Conservation (phyloP, 2,329 filamentous ascomycete species). For the Diatrype stigma region DNA sequence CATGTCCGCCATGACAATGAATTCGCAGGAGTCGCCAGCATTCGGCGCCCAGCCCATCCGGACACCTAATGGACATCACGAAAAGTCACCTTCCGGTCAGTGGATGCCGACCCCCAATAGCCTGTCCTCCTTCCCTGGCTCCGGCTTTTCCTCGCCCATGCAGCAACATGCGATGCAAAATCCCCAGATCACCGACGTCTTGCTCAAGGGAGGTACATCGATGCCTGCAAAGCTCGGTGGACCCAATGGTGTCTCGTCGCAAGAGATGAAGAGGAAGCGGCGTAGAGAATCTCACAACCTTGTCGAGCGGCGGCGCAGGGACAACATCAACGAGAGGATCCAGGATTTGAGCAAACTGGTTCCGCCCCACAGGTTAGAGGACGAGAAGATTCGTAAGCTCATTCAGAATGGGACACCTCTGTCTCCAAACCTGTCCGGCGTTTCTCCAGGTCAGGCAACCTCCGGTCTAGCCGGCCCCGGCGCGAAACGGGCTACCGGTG, state of each 20-base stretch:
- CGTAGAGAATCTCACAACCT: slow-evolving; percentile 93
- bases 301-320: slow-evolving; percentile 87
- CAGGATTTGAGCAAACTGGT: slow-evolving; percentile 94
- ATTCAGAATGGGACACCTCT: slow-evolving; percentile 88
- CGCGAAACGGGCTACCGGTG: slow-evolving; percentile 72
- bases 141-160: slow-evolving; percentile 81
- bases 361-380: slow-evolving; percentile 85
- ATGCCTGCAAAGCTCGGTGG: slow-evolving; percentile 78
- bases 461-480: slow-evolving; percentile 83
- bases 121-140: slow-evolving; percentile 80
- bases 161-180: slow-evolving; percentile 62
- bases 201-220: slow-evolving; percentile 83
- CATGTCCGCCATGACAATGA: slow-evolving; percentile 67
- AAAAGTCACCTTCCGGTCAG: slow-evolving; percentile 81
- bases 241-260: slow-evolving; percentile 61
- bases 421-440: slow-evolving; percentile 72
- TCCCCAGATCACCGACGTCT: slow-evolving; percentile 80
- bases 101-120: slow-evolving; percentile 87
- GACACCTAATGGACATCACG: slow-evolving; percentile 61
- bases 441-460: slow-evolving; percentile 72
- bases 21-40: slow-evolving; percentile 61
- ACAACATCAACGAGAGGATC: slow-evolving; percentile 98
- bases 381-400: slow-evolving; percentile 95
- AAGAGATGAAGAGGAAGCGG: slow-evolving; percentile 89
- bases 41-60: slow-evolving; percentile 78